phyloP scores from a whole-genome alignment of 345 rosid genomes.

The Cochlearia excelsa region DNA sequence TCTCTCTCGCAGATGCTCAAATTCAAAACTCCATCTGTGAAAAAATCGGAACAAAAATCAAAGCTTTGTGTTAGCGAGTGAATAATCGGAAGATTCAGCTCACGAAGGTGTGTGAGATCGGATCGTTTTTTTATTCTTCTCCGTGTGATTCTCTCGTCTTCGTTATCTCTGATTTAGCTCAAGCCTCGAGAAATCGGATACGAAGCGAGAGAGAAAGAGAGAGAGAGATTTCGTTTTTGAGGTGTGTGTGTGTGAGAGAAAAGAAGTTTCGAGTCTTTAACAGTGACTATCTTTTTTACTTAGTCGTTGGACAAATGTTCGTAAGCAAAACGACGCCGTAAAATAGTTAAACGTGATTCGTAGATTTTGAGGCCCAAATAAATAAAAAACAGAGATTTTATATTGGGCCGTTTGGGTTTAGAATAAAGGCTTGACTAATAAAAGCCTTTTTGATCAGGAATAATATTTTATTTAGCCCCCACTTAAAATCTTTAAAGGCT shows the following conservation, averaged over 20 bases:
- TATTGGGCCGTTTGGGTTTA: no score
- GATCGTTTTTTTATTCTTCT: background rate
- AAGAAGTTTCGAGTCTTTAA: constrained; percentile 5
- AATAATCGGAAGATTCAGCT: constrained; percentile 9
- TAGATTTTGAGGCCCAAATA: no score
- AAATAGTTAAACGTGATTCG: no score
- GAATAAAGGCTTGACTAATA: no score
- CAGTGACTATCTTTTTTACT: constrained; percentile 14
- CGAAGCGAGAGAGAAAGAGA: background rate
- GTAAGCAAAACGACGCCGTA: no score
- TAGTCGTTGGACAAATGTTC: background rate
- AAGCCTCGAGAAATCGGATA: background rate
- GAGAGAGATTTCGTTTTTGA: background rate
- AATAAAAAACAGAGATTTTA: no score
- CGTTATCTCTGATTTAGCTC: background rate
- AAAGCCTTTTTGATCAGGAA: no score
- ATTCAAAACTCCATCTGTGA: constrained; percentile 29
- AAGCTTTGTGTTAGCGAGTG: background rate
- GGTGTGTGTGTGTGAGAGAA: background rate
- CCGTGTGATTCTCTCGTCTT: background rate
- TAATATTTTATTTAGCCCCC: no score
- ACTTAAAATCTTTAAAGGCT: no score
- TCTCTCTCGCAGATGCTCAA: background rate
- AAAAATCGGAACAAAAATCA: constrained; percentile 1
- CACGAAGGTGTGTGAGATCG: background rate